Evolutionary conservation across 139 green algal genomes (phyloP), one percentile per base, ranked within the genome.

Genomic region (Ettlia oleoabundans): DNA sequence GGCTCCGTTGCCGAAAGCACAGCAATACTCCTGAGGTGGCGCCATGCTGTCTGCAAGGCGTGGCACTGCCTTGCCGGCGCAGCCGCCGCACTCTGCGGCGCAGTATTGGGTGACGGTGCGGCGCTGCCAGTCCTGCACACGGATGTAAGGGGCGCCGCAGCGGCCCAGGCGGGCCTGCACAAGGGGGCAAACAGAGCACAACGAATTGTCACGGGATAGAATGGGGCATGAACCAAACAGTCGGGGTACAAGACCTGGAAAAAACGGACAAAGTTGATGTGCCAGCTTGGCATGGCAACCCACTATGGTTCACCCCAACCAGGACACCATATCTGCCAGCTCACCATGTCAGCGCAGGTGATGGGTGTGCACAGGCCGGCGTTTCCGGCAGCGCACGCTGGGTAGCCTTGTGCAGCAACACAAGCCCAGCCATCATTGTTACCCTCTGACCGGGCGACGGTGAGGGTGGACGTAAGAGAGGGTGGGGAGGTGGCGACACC

Each of bases 31-130:
- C 4, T 72, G 28, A 1, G n/a, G 19, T 32, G 65, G 65, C 3
- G 65, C 33, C 18, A 72, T 21, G 65, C 21, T 47, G 37, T 72
- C 65, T n/a, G 65, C 65, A 1, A 42, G 35, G 65, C n/a, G 32
- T 10, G 37, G 65, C 3, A 7, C 37, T 30, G 65, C 33, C 21
- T 21, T 21, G 65, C 65, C 65, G 18, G 65, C 65, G 65, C 65
- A 72, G 65, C 65, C 65, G 65, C 33, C 65, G 65, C 65, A 72
- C 65, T 72, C 19, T 21, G 65, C 4, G 10, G 65, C 65, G 65
- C 65, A 72, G 65, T 72, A 33, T 24, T 72, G 65, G 65, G 65
- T 72, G 33, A 72, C 21, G 13, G 65, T 72, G 37, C 65, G 65
- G 33, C 1, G 2, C 1, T 33, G 13, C 65, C 65, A 72, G 65